Evolutionary conservation across 139 green algal genomes (phyloP).

Genomic region (Volvox africanus): DNA sequence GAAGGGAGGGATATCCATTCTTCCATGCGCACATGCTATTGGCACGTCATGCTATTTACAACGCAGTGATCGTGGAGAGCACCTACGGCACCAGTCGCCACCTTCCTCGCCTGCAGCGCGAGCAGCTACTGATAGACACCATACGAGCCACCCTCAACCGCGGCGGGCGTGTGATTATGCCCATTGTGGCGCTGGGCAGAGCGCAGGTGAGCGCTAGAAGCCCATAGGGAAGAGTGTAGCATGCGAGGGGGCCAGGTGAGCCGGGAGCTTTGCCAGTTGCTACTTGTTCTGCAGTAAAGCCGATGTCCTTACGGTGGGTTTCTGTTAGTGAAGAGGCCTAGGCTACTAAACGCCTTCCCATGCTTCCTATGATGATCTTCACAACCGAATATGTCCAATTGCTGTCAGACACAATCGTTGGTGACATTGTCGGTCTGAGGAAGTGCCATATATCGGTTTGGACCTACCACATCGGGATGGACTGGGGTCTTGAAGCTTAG

Average conservation of each 20-base stretch:
- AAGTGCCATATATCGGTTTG: background rate
- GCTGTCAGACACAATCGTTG: conserved; percentile 52
- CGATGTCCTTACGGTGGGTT: too few species aligned
- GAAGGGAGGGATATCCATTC: too few species aligned
- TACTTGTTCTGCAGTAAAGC: too few species aligned
- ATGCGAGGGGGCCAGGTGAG: too few species aligned
- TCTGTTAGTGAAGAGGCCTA: too few species aligned
- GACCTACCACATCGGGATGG: too few species aligned
- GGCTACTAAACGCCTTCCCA: too few species aligned
- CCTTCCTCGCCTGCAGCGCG: conserved; percentile 84
- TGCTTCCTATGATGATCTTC: background rate
- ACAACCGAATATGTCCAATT: conserved; percentile 54
- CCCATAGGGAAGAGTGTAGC: too few species aligned
- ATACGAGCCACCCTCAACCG: conserved; percentile 77
- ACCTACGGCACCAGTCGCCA: conserved; percentile 96
- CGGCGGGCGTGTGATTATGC: conserved; percentile 93
- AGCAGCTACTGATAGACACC: conserved; percentile 86
- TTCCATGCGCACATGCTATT: too few species aligned
- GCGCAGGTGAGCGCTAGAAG: conserved; percentile 79
- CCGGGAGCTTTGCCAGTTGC: too few species aligned
- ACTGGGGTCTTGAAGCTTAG: too few species aligned
- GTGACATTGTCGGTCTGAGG: conserved; percentile 51
- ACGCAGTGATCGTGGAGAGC: conserved; percentile 89
- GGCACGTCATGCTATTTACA: too few species aligned
- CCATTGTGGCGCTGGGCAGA: conserved; percentile 95